phyloP scores from a whole-genome alignment of 169 alveolate genomes.

The Theileria parva region DNA sequence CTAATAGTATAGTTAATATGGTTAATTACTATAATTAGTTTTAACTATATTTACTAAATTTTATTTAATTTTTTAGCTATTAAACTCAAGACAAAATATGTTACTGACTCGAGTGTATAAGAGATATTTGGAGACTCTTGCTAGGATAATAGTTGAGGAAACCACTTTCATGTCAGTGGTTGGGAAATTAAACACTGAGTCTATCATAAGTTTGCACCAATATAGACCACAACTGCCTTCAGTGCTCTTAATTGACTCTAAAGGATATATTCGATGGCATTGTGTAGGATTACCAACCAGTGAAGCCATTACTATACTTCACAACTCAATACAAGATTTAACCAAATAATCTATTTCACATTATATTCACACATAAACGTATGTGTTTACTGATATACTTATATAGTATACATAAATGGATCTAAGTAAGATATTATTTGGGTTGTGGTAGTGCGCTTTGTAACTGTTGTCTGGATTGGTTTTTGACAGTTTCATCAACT shows the following conservation, averaged over 20 bases:
- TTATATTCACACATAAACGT: not conserved
- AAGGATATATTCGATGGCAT: constrained; percentile 68
- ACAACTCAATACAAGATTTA: constrained; percentile 20
- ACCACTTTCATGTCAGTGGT: constrained; percentile 26
- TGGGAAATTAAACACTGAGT: constrained; percentile 27
- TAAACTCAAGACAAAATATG: constrained; percentile 28
- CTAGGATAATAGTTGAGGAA: constrained; percentile 40
- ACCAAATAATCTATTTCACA: not conserved
- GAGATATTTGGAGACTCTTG: constrained; percentile 37
- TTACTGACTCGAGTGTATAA: constrained; percentile 42
- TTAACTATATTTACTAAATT: too few species aligned
- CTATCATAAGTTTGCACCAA: constrained; percentile 33
- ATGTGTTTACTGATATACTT: too few species aligned
- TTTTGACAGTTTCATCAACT: constrained; percentile 95
- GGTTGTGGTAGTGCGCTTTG: not conserved
- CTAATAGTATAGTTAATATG: too few species aligned
- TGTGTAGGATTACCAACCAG: constrained; percentile 50
- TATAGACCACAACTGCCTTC: constrained; percentile 42
- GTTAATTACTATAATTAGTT: not conserved
- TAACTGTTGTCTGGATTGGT: constrained; percentile 63
- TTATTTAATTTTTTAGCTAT: not conserved
- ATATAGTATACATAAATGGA: too few species aligned
- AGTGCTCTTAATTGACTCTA: constrained; percentile 43
- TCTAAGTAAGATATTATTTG: not conserved
- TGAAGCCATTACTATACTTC: constrained; percentile 43